Percentiles rank a stretch among this genome's conserved stretches.
phyloP scores from a whole-genome alignment of 73 alveolate species.

The Paramecium sonneborni region DNA sequence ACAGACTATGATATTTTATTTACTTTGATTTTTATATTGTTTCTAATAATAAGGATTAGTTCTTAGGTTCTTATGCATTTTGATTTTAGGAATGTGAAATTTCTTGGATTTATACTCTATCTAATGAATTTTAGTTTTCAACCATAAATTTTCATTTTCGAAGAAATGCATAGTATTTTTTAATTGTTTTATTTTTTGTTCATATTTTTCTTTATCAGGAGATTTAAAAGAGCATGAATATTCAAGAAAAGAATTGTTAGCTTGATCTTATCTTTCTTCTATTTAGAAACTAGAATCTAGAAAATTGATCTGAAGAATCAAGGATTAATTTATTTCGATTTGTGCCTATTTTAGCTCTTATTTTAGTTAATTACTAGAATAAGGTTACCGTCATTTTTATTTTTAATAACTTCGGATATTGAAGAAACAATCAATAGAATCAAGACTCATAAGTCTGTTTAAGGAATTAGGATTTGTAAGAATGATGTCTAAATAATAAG shows the following conservation, averaged over 20 bases:
- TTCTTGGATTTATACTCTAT: background rate
- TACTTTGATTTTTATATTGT: background rate
- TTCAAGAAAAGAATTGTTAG: background rate
- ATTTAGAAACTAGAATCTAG: background rate
- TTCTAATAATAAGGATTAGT: background rate
- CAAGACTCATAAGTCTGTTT: constrained; percentile 74
- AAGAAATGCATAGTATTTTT: background rate
- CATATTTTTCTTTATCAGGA: constrained; percentile 19
- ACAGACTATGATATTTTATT: background rate
- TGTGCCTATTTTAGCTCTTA: background rate
- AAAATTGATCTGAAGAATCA: background rate
- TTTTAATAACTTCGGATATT: constrained; percentile 69
- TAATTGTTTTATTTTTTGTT: background rate
- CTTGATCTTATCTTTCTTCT: background rate
- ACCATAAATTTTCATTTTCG: background rate
- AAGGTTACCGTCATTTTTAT: constrained; percentile 14
- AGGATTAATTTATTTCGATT: background rate
- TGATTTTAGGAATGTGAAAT: background rate
- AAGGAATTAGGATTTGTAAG: constrained; percentile 72
- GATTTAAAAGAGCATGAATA: background rate
- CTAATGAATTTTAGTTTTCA: constrained; percentile 36
- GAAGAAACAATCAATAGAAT: constrained; percentile 77
- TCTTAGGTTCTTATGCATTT: background rate
- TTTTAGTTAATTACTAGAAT: background rate
- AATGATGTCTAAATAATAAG: constrained; percentile 68